Evolutionary conservation across 768 basidiomycete genomes (phyloP).

Genomic region (Lentinula guzmanii): DNA sequence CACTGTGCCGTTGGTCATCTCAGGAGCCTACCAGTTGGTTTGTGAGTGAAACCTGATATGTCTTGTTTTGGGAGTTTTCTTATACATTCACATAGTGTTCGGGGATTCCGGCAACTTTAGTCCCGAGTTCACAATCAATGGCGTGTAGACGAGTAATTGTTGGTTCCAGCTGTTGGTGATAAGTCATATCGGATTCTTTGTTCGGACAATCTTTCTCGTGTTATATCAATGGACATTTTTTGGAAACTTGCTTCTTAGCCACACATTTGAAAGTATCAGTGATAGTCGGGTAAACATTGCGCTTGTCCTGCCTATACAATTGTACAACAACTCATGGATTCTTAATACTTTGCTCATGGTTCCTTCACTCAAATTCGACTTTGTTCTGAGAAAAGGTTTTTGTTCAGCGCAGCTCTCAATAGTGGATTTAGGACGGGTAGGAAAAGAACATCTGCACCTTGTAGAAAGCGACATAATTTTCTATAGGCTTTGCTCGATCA

Average conservation of each 20-base stretch:
- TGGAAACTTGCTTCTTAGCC: not conserved
- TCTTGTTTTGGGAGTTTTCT: not conserved
- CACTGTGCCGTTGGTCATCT: slow-evolving; percentile 20
- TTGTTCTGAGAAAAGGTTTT: slow-evolving; percentile 26
- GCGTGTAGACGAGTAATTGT: not conserved
- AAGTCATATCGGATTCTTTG: not conserved
- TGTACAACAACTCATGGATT: not conserved
- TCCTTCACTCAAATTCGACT: slow-evolving; percentile 24
- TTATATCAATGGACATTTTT: not conserved
- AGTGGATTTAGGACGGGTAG: too few species aligned
- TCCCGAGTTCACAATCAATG: slow-evolving; percentile 22
- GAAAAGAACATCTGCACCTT: slow-evolving; percentile 37
- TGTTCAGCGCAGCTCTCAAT: not conserved
- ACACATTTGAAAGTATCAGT: not conserved
- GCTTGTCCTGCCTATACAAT: not conserved
- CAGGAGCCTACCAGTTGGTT: slow-evolving; percentile 26
- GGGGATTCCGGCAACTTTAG: slow-evolving; percentile 32
- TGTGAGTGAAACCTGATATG: slow-evolving; percentile 12
- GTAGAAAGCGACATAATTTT: slow-evolving; percentile 72
- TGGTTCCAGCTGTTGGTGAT: too few species aligned
- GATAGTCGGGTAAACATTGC: not conserved
- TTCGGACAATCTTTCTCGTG: not conserved
- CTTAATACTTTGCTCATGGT: not conserved
- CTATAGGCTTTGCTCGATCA: slow-evolving; percentile 53
- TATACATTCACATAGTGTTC: slow-evolving; percentile 17